Evolutionary conservation across 495 filamentous ascomycete genomes (phyloP).

Genomic region (Neurospora hispaniola): DNA sequence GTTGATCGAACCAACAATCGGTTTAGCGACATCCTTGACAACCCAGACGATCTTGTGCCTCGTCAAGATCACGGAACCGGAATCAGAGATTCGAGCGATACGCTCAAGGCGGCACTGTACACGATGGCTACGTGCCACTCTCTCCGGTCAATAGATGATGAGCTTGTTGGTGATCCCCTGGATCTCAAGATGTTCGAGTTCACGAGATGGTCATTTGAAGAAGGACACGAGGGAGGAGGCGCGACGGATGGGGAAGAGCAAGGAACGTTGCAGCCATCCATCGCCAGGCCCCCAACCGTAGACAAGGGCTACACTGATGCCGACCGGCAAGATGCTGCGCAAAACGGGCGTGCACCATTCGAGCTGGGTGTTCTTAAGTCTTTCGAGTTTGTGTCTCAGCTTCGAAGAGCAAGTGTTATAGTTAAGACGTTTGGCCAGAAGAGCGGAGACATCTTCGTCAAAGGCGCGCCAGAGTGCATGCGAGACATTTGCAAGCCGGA

Average conservation of each 20-base stretch:
- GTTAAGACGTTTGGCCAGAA: slow-evolving; percentile 74
- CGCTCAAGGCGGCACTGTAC: slow-evolving; percentile 63
- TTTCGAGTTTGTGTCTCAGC: slow-evolving; percentile 96
- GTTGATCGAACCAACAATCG: slow-evolving; percentile 51
- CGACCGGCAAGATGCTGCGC: background rate
- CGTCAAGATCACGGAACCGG: slow-evolving; percentile 42
- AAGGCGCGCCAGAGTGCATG: slow-evolving; percentile 95
- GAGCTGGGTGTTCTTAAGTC: slow-evolving; percentile 80
- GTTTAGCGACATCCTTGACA: slow-evolving; percentile 38
- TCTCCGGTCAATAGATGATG: slow-evolving; percentile 71
- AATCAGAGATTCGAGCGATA: slow-evolving; percentile 47
- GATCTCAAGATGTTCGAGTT: slow-evolving; percentile 99
- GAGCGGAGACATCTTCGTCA: slow-evolving; percentile 80
- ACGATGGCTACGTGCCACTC: slow-evolving; percentile 99
- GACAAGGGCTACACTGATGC: slow-evolving; percentile 24
- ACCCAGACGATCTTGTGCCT: slow-evolving; percentile 43
- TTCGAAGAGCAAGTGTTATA: slow-evolving; percentile 86
- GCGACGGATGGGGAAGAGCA: slow-evolving; percentile 53
- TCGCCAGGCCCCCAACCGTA: slow-evolving; percentile 68
- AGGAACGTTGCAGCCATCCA: slow-evolving; percentile 61
- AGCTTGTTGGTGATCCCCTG: slow-evolving; percentile 86
- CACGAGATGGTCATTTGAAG: slow-evolving; percentile 85
- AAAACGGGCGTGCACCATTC: slow-evolving; percentile 30
- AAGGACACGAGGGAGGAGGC: slow-evolving; percentile 56
- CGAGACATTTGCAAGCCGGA: slow-evolving; percentile 77